Base-by-base conservation (phyloP, 1,284 basidiomycete genomes). In the Sutorius eximius region DNA sequence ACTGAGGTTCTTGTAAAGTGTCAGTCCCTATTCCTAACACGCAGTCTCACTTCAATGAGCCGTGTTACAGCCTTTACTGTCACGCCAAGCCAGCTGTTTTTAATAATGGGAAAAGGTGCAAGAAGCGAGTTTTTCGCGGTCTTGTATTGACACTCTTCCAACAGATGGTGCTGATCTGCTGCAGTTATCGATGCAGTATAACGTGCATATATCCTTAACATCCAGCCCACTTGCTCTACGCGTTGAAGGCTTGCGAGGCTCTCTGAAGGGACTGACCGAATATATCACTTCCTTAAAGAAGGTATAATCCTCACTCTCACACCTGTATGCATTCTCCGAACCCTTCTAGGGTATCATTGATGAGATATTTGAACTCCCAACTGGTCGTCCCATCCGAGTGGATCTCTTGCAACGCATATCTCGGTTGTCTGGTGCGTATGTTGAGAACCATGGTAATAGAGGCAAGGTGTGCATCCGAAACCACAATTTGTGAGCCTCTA, bases 21-120 rank as follows among this genome's bases (percentile, higher is more conserved):
- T 87, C 62, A 58, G 81, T 74, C 24, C 24, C 34, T 44, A 45
- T 56, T 20, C 29, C 22, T 42, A 44, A 12, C 49, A 33, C 50
- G 43, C 33, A 29, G 6, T 57, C 52, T 34, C 3, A 43, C 32
- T 47, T 49, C 27, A 59, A 37, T 22, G 18, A 53, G 38, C 30
- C 22, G 32, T 49, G 13, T 46, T 49, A 7, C 60, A 91, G 89
- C 69, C 5, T 80, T 87, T 60, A 71, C 76, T 34, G 69, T 91
- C 43, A 77, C 75, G 24, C 77, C 82, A 2, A 77, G 75, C 52
- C 78, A 89, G 59, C 75, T 89, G 4, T 89, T 91, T 66, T 64
- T 90, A 37, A 75, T 91, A 29, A 76, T 91, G 57, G 89, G 89
- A 40, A 84, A 79, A 78, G 85, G 88, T 87, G 45, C 42, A 73